Base-by-base conservation (phyloP, 1,284 basidiomycete genomes). In the Gymnopus androsaceus region DNA sequence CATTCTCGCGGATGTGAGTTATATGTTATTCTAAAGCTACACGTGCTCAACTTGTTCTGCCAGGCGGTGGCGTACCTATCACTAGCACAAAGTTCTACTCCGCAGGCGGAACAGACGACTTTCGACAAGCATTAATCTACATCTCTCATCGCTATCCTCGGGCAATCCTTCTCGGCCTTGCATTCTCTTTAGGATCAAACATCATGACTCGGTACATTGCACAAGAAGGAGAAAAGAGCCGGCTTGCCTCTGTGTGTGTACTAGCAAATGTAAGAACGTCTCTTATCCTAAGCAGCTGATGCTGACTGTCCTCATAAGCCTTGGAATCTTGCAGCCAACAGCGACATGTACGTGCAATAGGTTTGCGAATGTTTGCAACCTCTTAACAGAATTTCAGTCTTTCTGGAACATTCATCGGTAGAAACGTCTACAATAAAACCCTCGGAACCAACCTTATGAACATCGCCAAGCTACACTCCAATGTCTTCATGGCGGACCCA, bases 121-220 rank as follows among this genome's bases (percentile, higher is more conserved):
- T 95, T 34, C 85, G 92, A 45, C 85, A 86, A 51, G 90, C 92
- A 1, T 71, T 96, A 44, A 80, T 90, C 64, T 90, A 91, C 71
- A 82, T 98, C 52, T 79, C 86, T 4, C 72, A 83, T 57, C 72
- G 76, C 57, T 95, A 88, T 66, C 95, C 96, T 2, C 72, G 81
- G 19, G 92, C 95, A 1, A 89, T 88, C 4, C 74, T 98, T 38
- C 75, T 95, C 31, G 96, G 92, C 5, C 73, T 97, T 19, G 94
- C 94, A 4, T 99, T 98, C 75, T 97, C 94, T 2, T 83, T 99
- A 45, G 97, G 96, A 50, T 92, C 94, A 36, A 93, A 93, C 65
- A 88, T 98, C 37, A 74, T 99, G 60, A 89, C 93, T 15, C 84
- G 92, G 60, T 98, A 97, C 71, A 75, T 96, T 46, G 94, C 92